Evolutionary conservation across 192 early-diverging fungal species (phyloP).

Genomic region (Diversispora eburnea): DNA sequence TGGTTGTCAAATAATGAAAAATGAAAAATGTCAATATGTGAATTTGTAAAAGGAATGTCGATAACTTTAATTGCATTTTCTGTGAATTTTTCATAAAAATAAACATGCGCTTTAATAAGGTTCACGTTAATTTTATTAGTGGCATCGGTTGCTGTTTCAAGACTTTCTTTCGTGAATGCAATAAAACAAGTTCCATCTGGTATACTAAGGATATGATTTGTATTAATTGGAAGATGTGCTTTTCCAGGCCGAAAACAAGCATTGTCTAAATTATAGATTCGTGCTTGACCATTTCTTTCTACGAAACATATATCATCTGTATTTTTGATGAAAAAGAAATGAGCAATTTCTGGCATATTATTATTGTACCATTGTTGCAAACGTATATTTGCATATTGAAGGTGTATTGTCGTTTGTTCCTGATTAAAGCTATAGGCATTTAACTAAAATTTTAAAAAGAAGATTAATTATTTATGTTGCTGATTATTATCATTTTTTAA

Average conservation of each 20-base stretch:
- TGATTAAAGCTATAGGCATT: conserved; percentile 24
- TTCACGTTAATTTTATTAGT: not conserved
- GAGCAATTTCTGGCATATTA: conserved; percentile 3
- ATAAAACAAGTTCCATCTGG: conserved; percentile 28
- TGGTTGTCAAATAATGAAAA: conserved; percentile 20
- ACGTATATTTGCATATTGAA: conserved; percentile 25
- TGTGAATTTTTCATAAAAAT: conserved; percentile 1
- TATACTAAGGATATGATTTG: not conserved
- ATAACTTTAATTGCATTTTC: conserved; percentile 4
- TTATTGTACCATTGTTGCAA: conserved; percentile 25
- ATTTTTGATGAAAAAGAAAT: conserved; percentile 29
- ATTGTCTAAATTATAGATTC: conserved; percentile 19
- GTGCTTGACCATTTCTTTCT: conserved; percentile 11
- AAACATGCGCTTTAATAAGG: not conserved
- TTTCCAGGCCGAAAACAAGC: conserved; percentile 13
- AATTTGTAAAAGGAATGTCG: not conserved
- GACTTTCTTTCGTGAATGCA: conserved; percentile 5
- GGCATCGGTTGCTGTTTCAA: not conserved
- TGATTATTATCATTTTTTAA: not conserved
- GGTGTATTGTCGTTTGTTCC: not conserved
- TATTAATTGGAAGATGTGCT: conserved; percentile 18
- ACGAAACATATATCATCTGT: conserved; percentile 19
- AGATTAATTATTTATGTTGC: not conserved
- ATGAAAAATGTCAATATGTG: not conserved
- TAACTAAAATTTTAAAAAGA: conserved; percentile 9